Evolutionary conservation across 768 basidiomycete genomes (phyloP), one percentile per base, ranked within the genome.

Genomic region (Hericium alpestre): DNA sequence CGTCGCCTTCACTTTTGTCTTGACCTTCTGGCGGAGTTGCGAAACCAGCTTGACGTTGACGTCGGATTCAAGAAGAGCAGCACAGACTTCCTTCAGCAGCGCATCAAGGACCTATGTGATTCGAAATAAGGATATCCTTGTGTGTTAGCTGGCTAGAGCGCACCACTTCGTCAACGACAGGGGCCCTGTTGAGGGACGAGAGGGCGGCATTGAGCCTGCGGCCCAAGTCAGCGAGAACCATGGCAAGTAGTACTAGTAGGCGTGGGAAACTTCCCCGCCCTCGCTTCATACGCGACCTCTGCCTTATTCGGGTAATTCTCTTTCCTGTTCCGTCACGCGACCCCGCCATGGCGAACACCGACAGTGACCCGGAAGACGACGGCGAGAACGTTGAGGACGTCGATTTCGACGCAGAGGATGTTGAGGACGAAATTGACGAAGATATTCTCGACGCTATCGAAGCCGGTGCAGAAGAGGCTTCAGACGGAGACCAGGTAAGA

Each of bases 1-100:
- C 20, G 85, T 76, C 5, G 89, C 81, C 68, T 96, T 87, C 55
- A 94, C 91, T 67, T 92, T 93, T 3, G 81, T 75, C 71, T 94
- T 93, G 66, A 98, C 92, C 70, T 92, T 93, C 61, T 87, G 83
- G 61, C 93, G 82, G 56, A 96, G 70, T 40, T 83, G 82, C 5
- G 91, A 81, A 18, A 97, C 96, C 20, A 98, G 82, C 70, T 95
- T 96, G 65, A 99, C 95, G 68, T 99, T 99, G 62, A 99, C 95
- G 73, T 99, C 96, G 18, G 93, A 87, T 71, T 98, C 94, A 47
- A 99, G 80, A 37, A 98, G 74, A 10, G 95, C 95, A 23, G 92
- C 80, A 50, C 90, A 93, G 60, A 99, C 90, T 72, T 96, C 93
- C 73, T 97, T 98, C 60, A 99, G 82, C 15, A 90, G 83, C 3